phyloP scores from a whole-genome alignment of 257 asterid genomes.

The Coffea canephora region DNA sequence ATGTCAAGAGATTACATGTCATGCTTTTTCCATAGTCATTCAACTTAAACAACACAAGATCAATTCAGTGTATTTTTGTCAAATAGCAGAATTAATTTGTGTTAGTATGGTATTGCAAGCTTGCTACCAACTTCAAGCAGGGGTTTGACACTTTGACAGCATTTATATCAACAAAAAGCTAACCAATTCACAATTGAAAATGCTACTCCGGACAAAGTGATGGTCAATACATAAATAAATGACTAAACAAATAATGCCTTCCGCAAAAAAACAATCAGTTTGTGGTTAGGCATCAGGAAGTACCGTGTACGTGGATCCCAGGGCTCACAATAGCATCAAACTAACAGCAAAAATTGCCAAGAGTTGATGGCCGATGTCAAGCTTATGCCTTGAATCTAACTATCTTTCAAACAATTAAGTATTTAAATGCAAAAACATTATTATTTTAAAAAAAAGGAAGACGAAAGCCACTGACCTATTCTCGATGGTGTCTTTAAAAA shows the following conservation, averaged over 20 bases:
- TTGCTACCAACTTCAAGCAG: background rate
- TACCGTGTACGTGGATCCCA: background rate
- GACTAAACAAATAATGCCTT: background rate
- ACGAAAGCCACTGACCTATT: constrained; percentile 54
- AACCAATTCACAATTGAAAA: background rate
- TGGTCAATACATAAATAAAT: background rate
- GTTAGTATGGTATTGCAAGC: background rate
- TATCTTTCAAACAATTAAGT: background rate
- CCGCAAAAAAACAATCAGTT: background rate
- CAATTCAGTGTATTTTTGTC: no score
- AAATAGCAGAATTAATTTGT: no score
- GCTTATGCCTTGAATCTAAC: background rate
- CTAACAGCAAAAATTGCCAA: background rate
- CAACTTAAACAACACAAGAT: no score
- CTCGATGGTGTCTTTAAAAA: constrained; percentile 77
- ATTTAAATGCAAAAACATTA: background rate
- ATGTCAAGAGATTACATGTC: no score
- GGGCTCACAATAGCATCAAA: background rate
- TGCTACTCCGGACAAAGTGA: background rate
- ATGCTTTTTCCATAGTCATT: no score
- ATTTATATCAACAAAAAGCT: background rate
- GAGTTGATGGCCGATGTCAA: background rate
- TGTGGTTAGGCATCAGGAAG: background rate
- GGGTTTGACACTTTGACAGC: background rate
- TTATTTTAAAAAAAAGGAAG: background rate